phyloP scores from a whole-genome alignment of 2,329 filamentous ascomycete species.

The Venturia aucupariae region DNA sequence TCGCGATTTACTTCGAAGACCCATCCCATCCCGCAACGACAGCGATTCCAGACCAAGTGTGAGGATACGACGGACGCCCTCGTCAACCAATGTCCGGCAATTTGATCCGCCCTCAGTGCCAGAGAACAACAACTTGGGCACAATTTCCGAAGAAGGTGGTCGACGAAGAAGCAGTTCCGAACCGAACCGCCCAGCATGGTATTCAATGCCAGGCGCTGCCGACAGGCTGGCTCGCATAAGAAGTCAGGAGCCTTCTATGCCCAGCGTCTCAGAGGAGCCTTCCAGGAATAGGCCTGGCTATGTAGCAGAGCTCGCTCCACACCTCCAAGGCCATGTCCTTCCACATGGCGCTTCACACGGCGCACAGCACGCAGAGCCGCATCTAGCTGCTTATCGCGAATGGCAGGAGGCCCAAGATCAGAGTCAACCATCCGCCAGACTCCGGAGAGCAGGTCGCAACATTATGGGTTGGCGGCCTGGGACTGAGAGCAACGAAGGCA shows the following conservation, averaged over 20 bases:
- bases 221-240: constrained; percentile 8
- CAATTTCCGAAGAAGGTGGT: constrained; percentile 7
- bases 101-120: not conserved
- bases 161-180: constrained; percentile 17
- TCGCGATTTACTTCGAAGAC: not conserved
- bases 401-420: not conserved
- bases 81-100: not conserved
- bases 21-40: not conserved
- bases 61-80: constrained; percentile 11
- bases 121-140: not conserved
- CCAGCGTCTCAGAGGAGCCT: constrained; percentile 3
- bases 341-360: not conserved
- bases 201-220: constrained; percentile 6
- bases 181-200: constrained; percentile 15
- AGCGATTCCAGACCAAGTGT: constrained; percentile 6
- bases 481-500: not conserved
- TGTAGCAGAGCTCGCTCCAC: not conserved
- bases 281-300: not conserved
- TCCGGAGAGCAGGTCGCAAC: not conserved
- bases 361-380: constrained; percentile 1
- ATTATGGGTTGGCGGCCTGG: not conserved
- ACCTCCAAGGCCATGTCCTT: not conserved
- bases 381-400: constrained; percentile 2
- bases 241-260: constrained; percentile 10
- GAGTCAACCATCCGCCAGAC: constrained; percentile 1